Evolutionary conservation across 2,329 filamentous ascomycete genomes (phyloP).

Genomic region (Aspergillus sp.): DNA sequence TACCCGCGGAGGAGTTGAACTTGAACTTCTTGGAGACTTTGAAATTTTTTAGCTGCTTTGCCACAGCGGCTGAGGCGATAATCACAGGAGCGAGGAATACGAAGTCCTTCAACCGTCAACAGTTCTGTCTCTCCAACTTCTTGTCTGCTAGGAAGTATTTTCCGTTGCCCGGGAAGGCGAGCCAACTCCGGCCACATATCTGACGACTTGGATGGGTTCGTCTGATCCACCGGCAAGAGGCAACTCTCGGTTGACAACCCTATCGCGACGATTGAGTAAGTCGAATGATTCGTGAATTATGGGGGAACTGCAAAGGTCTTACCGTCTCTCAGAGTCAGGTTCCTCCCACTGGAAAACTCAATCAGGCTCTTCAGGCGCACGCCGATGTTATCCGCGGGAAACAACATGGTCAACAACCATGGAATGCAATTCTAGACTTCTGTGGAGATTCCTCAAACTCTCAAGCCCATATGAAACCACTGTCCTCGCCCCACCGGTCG

Average conservation of each 20-base stretch:
- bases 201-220: neutral
- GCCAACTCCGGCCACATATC: neutral
- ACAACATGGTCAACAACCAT: neutral
- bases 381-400: neutral
- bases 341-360: neutral
- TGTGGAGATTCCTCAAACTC: neutral
- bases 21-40: too few species aligned
- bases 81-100: too few species aligned
- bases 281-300: neutral
- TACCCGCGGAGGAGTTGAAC: too few species aligned
- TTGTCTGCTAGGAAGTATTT: neutral
- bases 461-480: neutral
- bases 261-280: neutral
- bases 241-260: neutral
- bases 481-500: neutral
- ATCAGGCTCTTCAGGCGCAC: neutral
- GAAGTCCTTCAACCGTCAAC: too few species aligned
- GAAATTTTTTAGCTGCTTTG: too few species aligned
- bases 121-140: too few species aligned
- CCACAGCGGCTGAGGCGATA: too few species aligned
- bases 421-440: slow-evolving; percentile 1
- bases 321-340: too few species aligned
- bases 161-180: neutral
- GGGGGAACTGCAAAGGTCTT: neutral
- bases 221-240: neutral